Percentiles rank a stretch among this genome's conserved stretches.
These are phyloP conservation scores for Pleurotus citrinopileatus DNA, from an alignment of 768 basidiomycete genomes.

Conservation along the genomic window DNA sequence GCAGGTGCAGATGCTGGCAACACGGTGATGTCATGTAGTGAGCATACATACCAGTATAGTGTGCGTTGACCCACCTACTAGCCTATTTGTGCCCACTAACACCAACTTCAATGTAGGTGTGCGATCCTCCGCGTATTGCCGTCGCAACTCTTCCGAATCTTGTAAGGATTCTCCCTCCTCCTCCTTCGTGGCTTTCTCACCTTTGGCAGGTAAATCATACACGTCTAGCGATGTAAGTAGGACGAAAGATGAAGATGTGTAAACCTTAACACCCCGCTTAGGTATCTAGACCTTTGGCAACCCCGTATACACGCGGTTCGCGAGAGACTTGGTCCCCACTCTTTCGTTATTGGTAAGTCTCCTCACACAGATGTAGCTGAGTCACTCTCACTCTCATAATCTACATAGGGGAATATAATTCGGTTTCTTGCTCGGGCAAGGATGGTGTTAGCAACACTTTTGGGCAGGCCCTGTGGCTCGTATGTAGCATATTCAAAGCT, in stretches of 20 bases:
- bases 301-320: conserved; percentile 47
- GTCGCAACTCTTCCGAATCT: conserved; percentile 50
- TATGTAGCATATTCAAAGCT: conserved; percentile 12
- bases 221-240: conserved; percentile 39
- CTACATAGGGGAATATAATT: conserved; percentile 48
- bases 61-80: conserved; percentile 24
- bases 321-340: conserved; percentile 42
- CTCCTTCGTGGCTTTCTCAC: background rate
- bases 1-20: conserved; percentile 39
- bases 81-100: background rate
- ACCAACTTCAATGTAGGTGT: conserved; percentile 29
- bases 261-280: conserved; percentile 17
- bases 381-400: background rate
- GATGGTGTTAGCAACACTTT: conserved; percentile 52
- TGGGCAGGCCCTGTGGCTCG: conserved; percentile 53
- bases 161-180: conserved; percentile 21
- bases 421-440: conserved; percentile 50
- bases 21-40: conserved; percentile 47
- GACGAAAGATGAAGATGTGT: background rate
- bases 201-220: conserved; percentile 58
- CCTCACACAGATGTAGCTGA: background rate
- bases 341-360: conserved; percentile 43
- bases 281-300: conserved; percentile 55
- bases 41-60: conserved; percentile 54
- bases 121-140: conserved; percentile 38